Percentiles rank a stretch among this genome's conserved stretches.
These are phyloP conservation scores for Wallacemonas sp. DNA, from an alignment of 208 protist genomes.

Conservation along the genomic window DNA sequence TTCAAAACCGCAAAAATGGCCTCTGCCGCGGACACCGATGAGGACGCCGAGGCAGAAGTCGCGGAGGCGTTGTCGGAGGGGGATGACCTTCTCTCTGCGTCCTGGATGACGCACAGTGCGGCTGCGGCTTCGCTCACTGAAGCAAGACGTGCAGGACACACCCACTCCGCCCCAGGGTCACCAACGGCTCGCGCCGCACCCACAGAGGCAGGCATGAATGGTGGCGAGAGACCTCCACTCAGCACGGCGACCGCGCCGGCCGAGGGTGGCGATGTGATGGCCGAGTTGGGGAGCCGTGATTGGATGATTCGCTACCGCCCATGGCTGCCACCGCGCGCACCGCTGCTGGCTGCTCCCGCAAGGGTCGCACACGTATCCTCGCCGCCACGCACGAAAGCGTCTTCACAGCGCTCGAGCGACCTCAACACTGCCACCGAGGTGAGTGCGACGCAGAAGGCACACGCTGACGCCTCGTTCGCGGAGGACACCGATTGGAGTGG, in stretches of 20 bases:
- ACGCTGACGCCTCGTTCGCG: not conserved
- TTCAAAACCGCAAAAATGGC: not conserved
- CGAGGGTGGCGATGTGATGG: no score
- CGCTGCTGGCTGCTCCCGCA: not conserved
- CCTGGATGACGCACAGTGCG: no score
- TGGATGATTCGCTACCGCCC: slow-evolving; percentile 7
- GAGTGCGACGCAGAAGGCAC: not conserved
- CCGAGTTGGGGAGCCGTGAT: no score
- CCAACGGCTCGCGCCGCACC: no score
- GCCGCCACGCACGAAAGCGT: not conserved
- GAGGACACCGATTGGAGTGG: not conserved
- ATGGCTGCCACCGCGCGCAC: not conserved
- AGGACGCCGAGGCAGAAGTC: not conserved
- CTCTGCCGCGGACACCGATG: not conserved
- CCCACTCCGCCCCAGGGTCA: no score
- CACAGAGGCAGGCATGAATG: not conserved
- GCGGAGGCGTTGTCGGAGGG: no score
- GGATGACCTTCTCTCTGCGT: no score
- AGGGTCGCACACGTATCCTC: not conserved
- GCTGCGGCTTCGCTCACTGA: no score
- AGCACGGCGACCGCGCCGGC: not conserved
- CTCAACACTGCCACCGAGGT: no score
- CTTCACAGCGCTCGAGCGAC: no score
- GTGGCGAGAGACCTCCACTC: not conserved
- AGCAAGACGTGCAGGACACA: no score